Evolutionary conservation across 345 rosid genomes (phyloP), one percentile per base, ranked within the genome.

Genomic region (Brassica juncea): DNA sequence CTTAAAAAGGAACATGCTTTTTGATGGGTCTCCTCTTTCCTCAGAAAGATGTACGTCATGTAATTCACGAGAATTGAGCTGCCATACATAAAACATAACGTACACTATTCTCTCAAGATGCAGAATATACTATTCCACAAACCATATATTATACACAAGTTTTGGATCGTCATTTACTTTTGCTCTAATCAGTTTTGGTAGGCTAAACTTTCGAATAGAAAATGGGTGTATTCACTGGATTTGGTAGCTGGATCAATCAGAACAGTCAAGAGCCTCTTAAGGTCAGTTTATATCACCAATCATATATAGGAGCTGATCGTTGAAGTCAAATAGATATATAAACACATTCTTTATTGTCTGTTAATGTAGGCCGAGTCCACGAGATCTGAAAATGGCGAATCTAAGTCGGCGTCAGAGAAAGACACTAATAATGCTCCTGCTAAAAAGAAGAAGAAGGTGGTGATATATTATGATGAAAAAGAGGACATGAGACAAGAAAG

Each of bases 31-130:
- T 23, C 14, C 70, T 42, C 49, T 66, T n/a, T 66, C 31, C 3
- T 66, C 32, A 6, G 2, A 19, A 21, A 42, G 8, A 14, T 60
- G 10, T 39, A 72, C 54, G 54, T 47, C 54, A 47, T 47, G 54
- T n/a, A 71, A 27, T 64, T 47, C 52, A 64, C 70, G 71, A 49
- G 25, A 49, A 31, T 74, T 47, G 54, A 64, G 71, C 70, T 74
- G 63, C 34, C 25, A 10, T 52, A 49, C 63, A 61, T 73, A 49
- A 69, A 63, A 49, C 15, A 55, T 49, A 74, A 74, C 77, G 62
- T 74, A 16, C 49, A 49, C 32, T 15, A 55, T 25, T 75, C 25
- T 37, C 42, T 66, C 55, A 55, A 57, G 31, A 57, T 34, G 16
- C 3, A 5, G 7, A 52, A 52, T 52, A 52, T 52, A 52, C 57